phyloP scores from a whole-genome alignment of 345 rosid species.

The Aethionema arabicum region DNA sequence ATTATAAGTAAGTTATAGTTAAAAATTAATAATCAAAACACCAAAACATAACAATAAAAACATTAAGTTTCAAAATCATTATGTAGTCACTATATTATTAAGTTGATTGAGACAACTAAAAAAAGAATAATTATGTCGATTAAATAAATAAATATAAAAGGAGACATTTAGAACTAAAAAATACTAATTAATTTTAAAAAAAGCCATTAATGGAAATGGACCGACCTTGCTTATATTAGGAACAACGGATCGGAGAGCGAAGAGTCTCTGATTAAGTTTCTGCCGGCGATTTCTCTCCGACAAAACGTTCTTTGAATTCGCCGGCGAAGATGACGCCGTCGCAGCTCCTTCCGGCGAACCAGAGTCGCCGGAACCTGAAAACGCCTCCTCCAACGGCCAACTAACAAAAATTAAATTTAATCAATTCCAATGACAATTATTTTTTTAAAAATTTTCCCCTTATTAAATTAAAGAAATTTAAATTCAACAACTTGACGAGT shows the following conservation, averaged over 20 bases:
- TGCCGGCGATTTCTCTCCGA: slow-evolving; percentile 85
- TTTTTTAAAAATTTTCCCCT: no score
- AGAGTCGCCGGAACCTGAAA: slow-evolving; percentile 67
- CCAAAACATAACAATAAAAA: no score
- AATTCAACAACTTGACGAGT: neutral
- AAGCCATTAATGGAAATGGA: slow-evolving; percentile 18
- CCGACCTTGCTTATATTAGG: slow-evolving; percentile 48
- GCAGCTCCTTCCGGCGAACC: slow-evolving; percentile 93
- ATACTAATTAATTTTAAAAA: neutral
- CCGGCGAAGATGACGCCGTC: slow-evolving; percentile 60
- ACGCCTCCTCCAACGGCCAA: slow-evolving; percentile 53
- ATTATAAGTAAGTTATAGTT: no score
- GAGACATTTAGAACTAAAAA: no score
- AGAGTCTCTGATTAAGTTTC: slow-evolving; percentile 82
- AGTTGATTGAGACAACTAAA: no score
- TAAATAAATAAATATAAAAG: no score
- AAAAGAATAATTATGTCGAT: no score
- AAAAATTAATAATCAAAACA: no score
- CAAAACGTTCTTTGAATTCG: slow-evolving; percentile 69
- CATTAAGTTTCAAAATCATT: no score
- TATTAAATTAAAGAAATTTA: no score
- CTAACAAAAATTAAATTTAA: slow-evolving; percentile 38
- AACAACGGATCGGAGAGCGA: slow-evolving; percentile 87
- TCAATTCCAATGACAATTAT: no score
- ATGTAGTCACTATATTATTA: no score